Conservation (phyloP, 805 yeast species). For the Wickerhamiella galacta region DNA sequence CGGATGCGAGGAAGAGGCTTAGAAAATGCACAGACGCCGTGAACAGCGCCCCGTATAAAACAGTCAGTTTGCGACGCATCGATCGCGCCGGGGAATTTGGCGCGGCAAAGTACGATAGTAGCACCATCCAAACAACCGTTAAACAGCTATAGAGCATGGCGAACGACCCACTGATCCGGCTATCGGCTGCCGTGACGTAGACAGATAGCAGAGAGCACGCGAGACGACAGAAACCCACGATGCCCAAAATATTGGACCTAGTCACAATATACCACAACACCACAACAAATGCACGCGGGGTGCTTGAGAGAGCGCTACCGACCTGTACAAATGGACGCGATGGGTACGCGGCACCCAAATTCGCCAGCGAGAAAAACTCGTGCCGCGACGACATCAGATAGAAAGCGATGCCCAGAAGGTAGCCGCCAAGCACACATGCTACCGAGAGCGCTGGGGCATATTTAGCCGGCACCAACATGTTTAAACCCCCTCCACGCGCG, state of each 20-base stretch:
- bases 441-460: conserved; percentile 2
- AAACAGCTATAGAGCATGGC: conserved; percentile 7
- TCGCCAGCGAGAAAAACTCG: conserved; percentile 68
- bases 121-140: conserved; percentile 10
- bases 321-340: conserved; percentile 72
- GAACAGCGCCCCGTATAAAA: conserved; percentile 1
- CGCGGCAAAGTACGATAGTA: background rate
- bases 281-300: conserved; percentile 56
- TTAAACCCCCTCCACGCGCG: background rate
- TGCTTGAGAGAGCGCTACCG: conserved; percentile 62
- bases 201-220: conserved; percentile 78
- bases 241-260: conserved; percentile 9
- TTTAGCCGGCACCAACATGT: conserved; percentile 1
- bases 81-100: background rate
- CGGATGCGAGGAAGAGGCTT: conserved; percentile 3
- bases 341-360: conserved; percentile 68
- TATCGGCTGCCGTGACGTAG: conserved; percentile 45
- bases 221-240: conserved; percentile 48
- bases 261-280: conserved; percentile 16
- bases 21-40: conserved; percentile 6
- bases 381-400: conserved; percentile 27
- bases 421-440: conserved; percentile 1
- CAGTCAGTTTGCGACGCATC: background rate
- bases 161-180: conserved; percentile 9
- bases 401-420: conserved; percentile 5